Percentiles rank a stretch among this genome's conserved stretches.
These are phyloP conservation scores for Ganoderma sinense DNA, from an alignment of 1,284 basidiomycete species.

Conservation along the genomic window DNA sequence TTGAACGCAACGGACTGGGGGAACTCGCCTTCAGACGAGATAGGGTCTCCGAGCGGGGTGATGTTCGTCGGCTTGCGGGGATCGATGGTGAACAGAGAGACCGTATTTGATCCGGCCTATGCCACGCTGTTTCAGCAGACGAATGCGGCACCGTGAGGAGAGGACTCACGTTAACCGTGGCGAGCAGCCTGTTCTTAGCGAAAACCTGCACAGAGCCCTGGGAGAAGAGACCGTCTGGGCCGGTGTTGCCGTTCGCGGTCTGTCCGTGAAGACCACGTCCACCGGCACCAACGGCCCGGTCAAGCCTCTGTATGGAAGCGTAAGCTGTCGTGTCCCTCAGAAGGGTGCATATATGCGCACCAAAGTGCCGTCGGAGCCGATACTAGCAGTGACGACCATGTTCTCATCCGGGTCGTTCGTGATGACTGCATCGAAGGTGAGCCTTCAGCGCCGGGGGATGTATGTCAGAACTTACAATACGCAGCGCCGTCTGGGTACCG, in stretches of 20 bases:
- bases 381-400: constrained; percentile 30
- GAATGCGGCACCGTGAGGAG: not conserved
- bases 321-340: not conserved
- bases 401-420: constrained; percentile 34
- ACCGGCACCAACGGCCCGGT: constrained; percentile 42
- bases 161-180: constrained; percentile 50
- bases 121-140: not conserved
- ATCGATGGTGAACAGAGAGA: constrained; percentile 55
- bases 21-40: constrained; percentile 55
- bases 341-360: constrained; percentile 19
- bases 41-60: constrained; percentile 49
- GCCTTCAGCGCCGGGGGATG: no score
- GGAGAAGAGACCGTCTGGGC: constrained; percentile 54
- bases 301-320: constrained; percentile 18
- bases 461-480: constrained; percentile 19
- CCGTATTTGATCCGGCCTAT: constrained; percentile 57
- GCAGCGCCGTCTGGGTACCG: constrained; percentile 22
- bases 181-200: constrained; percentile 47
- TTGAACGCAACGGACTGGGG: constrained; percentile 56
- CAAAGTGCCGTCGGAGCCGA: constrained; percentile 29
- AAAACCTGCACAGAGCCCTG: constrained; percentile 55
- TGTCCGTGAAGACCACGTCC: constrained; percentile 51
- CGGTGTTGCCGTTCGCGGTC: constrained; percentile 32
- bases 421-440: constrained; percentile 23
- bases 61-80: constrained; percentile 49